These are phyloP conservation scores for Dendryphion nanum DNA, from an alignment of 2,329 filamentous ascomycete genomes.

Conservation along the genomic window DNA sequence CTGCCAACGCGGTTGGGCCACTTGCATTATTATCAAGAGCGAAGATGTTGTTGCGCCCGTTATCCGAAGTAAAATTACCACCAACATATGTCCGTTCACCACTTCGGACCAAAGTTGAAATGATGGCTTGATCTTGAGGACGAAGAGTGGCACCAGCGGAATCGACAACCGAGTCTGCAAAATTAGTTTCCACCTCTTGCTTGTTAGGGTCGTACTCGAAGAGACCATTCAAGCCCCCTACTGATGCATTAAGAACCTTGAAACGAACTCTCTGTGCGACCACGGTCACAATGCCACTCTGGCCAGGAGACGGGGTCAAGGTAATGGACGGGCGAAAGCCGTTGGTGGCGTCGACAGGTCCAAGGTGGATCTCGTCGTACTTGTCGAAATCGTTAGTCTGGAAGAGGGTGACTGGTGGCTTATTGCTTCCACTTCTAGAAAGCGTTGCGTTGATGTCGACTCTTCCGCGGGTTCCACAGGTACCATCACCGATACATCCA, in stretches of 20 bases:
- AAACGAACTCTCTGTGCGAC: constrained; percentile 91
- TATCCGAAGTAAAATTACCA: constrained; percentile 70
- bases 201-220: constrained; percentile 80
- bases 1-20: constrained; percentile 61
- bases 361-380: constrained; percentile 88
- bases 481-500: constrained; percentile 77
- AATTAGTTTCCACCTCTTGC: constrained; percentile 59
- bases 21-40: constrained; percentile 58
- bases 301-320: constrained; percentile 65
- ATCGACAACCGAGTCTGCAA: constrained; percentile 73
- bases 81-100: constrained; percentile 67
- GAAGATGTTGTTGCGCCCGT: constrained; percentile 70
- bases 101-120: constrained; percentile 66
- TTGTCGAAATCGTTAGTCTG: constrained; percentile 98
- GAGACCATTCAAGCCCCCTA: constrained; percentile 80
- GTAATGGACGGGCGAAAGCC: constrained; percentile 80
- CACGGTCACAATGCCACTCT: constrained; percentile 62
- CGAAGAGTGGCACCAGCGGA: constrained; percentile 68
- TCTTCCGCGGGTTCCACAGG: constrained; percentile 72
- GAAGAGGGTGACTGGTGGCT: constrained; percentile 60
- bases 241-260: constrained; percentile 68
- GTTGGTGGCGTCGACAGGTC: constrained; percentile 74
- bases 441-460: constrained; percentile 79
- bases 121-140: constrained; percentile 59
- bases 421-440: constrained; percentile 46